Evolutionary conservation across 169 alveolate genomes (phyloP).

Genomic region (Plasmodium ovale): DNA sequence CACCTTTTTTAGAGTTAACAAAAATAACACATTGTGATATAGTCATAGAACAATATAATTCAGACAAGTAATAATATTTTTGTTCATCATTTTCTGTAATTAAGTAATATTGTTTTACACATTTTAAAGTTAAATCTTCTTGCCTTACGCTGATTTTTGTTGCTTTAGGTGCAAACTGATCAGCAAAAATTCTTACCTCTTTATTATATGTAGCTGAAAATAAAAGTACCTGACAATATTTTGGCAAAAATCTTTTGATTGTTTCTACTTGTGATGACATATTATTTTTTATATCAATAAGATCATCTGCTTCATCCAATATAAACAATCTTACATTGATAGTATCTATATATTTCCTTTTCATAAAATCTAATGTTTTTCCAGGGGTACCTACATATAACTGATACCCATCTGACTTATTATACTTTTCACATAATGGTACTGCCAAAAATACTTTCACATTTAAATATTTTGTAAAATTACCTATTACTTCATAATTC

Average conservation of each 20-base stretch:
- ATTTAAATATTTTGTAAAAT: conserved; percentile 91
- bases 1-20: conserved; percentile 96
- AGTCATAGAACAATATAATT: conserved; percentile 95
- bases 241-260: conserved; percentile 84
- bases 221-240: conserved; percentile 89
- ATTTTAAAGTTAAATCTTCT: conserved; percentile 96
- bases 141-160: conserved; percentile 90
- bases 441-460: conserved; percentile 91
- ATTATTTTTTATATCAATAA: conserved; percentile 89
- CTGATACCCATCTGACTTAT: conserved; percentile 87
- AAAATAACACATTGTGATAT: conserved; percentile 97
- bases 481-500: conserved; percentile 91
- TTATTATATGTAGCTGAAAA: conserved; percentile 95
- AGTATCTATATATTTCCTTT: conserved; percentile 89
- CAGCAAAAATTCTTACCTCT: conserved; percentile 91
- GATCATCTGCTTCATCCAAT: conserved; percentile 98
- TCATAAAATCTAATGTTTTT: conserved; percentile 94
- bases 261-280: conserved; percentile 93
- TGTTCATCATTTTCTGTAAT: conserved; percentile 92
- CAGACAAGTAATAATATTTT: conserved; percentile 93
- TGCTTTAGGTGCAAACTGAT: conserved; percentile 90
- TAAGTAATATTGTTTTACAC: conserved; percentile 95
- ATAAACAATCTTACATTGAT: conserved; percentile 85
- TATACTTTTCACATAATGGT: conserved; percentile 88
- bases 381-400: conserved; percentile 99